Percentiles rank a stretch among this genome's conserved stretches.
phyloP scores from a whole-genome alignment of 2,329 filamentous ascomycete species.

The Pyrenochaeta sp. region DNA sequence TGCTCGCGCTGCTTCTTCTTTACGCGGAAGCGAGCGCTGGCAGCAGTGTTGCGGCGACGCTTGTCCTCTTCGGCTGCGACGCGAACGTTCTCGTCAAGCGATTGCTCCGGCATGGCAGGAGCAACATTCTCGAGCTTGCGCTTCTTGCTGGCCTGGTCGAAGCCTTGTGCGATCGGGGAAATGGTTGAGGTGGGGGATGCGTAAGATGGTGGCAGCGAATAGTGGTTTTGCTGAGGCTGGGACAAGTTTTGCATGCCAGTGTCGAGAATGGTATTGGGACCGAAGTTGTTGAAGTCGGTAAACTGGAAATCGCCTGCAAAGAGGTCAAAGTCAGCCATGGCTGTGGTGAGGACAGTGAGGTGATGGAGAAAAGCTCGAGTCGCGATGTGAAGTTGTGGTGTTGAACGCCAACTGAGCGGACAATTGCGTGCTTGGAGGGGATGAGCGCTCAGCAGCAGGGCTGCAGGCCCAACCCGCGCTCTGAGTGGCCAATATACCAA shows the following conservation, averaged over 20 bases:
- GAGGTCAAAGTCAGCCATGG: conserved; percentile 47
- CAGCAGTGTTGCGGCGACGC: conserved; percentile 61
- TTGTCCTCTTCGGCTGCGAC: conserved; percentile 61
- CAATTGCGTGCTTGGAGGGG: conserved; percentile 48
- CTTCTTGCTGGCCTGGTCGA: conserved; percentile 51
- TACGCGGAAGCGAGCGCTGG: conserved; percentile 61
- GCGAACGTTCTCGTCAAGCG: conserved; percentile 56
- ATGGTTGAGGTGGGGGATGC: conserved; percentile 35
- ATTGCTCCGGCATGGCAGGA: conserved; percentile 34
- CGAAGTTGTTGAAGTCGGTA: conserved; percentile 55
- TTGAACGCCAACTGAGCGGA: conserved; percentile 23
- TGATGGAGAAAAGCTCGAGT: conserved; percentile 12
- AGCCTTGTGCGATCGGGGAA: conserved; percentile 38
- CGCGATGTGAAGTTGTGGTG: conserved; percentile 16
- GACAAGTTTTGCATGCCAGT: conserved; percentile 37
- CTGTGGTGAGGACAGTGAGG: conserved; percentile 8
- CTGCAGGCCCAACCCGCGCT: conserved; percentile 20
- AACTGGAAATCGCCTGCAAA: conserved; percentile 55
- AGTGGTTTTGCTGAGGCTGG: conserved; percentile 34
- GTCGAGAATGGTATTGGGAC: conserved; percentile 38
- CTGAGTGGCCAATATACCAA: conserved; percentile 32
- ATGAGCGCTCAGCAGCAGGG: conserved; percentile 28
- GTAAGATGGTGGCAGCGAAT: conserved; percentile 35
- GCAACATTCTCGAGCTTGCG: conserved; percentile 53
- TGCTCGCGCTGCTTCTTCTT: conserved; percentile 65